Conservation (phyloP, 2,329 filamentous ascomycete species). For the Alternaria tenuissima region DNA sequence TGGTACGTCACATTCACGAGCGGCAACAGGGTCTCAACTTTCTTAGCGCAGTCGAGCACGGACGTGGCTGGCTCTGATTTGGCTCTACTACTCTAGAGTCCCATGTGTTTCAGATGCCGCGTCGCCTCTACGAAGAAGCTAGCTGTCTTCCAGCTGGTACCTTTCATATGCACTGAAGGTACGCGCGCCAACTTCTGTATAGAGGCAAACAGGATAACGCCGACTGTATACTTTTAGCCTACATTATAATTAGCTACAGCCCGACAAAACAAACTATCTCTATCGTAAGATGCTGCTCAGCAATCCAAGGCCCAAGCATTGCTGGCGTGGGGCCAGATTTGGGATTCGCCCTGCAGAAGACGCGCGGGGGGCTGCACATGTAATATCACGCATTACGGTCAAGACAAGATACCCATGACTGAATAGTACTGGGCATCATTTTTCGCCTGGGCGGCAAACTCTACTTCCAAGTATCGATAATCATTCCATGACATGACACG, state of each 20-base stretch:
- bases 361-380: constrained; percentile 8
- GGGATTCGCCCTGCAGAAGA: constrained; percentile 9
- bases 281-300: background rate
- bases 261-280: background rate
- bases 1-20: constrained; percentile 23
- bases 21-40: constrained; percentile 15
- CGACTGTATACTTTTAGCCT: background rate
- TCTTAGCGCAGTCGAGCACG: constrained; percentile 11
- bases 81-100: constrained; percentile 9
- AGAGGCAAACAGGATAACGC: background rate
- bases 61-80: constrained; percentile 27
- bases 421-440: constrained; percentile 1
- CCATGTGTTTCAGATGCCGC: constrained; percentile 6
- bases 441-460: constrained; percentile 6
- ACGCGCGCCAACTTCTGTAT: background rate
- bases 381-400: constrained; percentile 9
- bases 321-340: background rate
- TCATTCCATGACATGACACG: constrained; percentile 2
- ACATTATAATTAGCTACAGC: background rate
- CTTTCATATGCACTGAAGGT: background rate
- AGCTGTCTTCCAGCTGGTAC: background rate
- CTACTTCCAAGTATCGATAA: background rate
- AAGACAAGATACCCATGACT: constrained; percentile 8
- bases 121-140: background rate
- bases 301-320: background rate